Base-by-base conservation (phyloP, 441 rosid genomes). In the California macrophylla region DNA sequence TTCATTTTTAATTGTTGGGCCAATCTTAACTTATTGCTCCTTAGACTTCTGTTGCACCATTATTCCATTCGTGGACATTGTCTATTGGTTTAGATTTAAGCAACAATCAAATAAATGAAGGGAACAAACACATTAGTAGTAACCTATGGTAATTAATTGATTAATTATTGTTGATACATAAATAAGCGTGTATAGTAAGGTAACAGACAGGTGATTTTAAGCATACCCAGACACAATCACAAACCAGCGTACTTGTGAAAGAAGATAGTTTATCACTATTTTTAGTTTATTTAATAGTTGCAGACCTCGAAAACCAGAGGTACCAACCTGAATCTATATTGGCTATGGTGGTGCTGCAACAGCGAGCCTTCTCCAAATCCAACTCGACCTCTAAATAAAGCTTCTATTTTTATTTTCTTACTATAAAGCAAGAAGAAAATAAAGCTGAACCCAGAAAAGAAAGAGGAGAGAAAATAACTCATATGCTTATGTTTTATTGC, bases 311-410 rank as follows among this genome's bases (percentile, higher is more conserved):
- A 45, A 45, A 45, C 52, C 13, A 40, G 18, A 56, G 63, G 28
- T 56, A 15, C 63, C 29, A 56, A n/a, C n/a, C n/a, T n/a, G n/a
- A n/a, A n/a, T n/a, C n/a, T n/a, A 56, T 15, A 56, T 9, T 56
- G 26, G 63, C 63, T 56, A 56, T 56, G 63, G 63, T 29, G 63
- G 63, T 23, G 63, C 63, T 56, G 28, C 15, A 9, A 21, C 63
- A 23, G 13, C 63, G 26, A 56, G 28, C 10, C 63, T 23, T 21
- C 7, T 23, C 25, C 61, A 54, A 18, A 21, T 54, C 61, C 26
- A 20, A 54, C 61, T 12, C 63, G 15, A 23, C 63, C 25, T 24
- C 63, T 20, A 56, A 56, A 21, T 56, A 56, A 56, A 56, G 63
- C 23, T 56, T 56, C 26, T 3, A 56, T 56, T 56, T 56, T 56